A percentile compares a stretch with the other conserved stretches of the same genome.
These are phyloP conservation scores for Cucurbita pepo DNA, from an alignment of 306 rosid genomes.

Conservation along the genomic window DNA sequence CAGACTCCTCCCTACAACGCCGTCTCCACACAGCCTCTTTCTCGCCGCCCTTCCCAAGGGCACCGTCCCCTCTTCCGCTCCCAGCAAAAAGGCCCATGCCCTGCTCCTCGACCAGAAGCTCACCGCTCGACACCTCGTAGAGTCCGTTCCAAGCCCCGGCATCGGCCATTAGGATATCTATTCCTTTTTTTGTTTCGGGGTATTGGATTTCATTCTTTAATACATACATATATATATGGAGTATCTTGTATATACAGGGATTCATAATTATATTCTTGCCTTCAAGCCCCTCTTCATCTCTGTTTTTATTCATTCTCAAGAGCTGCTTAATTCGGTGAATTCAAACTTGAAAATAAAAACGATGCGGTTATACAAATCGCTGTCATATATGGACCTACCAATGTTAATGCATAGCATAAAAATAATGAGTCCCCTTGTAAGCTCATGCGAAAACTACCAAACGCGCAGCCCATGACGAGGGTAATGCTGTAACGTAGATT, in stretches of 20 bases:
- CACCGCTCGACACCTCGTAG: slow-evolving; percentile 40
- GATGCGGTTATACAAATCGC: neutral
- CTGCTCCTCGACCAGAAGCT: slow-evolving; percentile 40
- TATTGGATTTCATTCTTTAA: neutral
- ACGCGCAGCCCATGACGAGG: neutral
- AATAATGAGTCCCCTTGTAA: neutral
- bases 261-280: neutral
- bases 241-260: neutral
- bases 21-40: slow-evolving; percentile 20
- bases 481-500: too few species aligned
- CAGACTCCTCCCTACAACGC: slow-evolving; percentile 28
- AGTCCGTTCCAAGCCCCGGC: slow-evolving; percentile 85
- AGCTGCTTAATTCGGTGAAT: neutral
- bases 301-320: neutral
- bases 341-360: neutral
- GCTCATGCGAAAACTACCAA: neutral
- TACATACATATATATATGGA: neutral
- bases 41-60: slow-evolving; percentile 65
- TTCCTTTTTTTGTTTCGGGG: neutral
- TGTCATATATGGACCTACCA: neutral
- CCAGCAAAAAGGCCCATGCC: slow-evolving; percentile 61
- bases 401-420: neutral
- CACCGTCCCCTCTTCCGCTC: slow-evolving; percentile 48
- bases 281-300: neutral
- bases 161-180: slow-evolving; percentile 8